A percentile compares a stretch with the other conserved stretches of the same genome.
Conservation (phyloP, 2,329 filamentous ascomycete genomes). For the Fusarium nanum region DNA sequence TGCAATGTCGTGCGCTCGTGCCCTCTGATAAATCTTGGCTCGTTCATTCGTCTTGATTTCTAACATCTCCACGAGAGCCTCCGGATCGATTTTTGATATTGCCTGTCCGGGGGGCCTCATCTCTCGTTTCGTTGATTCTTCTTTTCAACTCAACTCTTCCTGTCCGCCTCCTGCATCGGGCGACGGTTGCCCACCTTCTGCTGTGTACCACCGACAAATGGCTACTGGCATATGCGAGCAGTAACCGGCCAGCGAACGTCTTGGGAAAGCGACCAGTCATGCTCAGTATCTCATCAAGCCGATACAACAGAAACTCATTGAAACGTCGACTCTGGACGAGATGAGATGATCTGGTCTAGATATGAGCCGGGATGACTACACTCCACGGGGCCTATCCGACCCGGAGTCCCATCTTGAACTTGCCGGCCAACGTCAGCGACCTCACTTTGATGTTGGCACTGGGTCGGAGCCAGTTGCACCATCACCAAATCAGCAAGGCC, state of each 20-base stretch:
- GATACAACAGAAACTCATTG: slow-evolving; percentile 42
- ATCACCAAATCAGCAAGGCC: slow-evolving; percentile 60
- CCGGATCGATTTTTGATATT: slow-evolving; percentile 43
- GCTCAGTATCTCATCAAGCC: slow-evolving; percentile 41
- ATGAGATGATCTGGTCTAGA: slow-evolving; percentile 49
- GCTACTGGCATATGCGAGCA: slow-evolving; percentile 41
- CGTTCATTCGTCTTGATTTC: slow-evolving; percentile 46
- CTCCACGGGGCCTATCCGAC: slow-evolving; percentile 49
- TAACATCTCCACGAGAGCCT: slow-evolving; percentile 45
- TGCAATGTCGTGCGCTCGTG: slow-evolving; percentile 49
- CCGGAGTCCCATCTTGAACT: slow-evolving; percentile 49
- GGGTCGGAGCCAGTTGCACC: slow-evolving; percentile 62
- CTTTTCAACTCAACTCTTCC: slow-evolving; percentile 32
- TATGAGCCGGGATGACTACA: slow-evolving; percentile 49
- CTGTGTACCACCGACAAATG: slow-evolving; percentile 41
- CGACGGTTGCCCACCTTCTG: slow-evolving; percentile 41
- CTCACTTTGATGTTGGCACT: slow-evolving; percentile 64
- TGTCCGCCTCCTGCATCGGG: slow-evolving; percentile 33
- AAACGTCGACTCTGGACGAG: slow-evolving; percentile 44
- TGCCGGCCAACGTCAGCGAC: slow-evolving; percentile 54
- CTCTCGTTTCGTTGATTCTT: slow-evolving; percentile 35
- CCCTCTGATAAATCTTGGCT: slow-evolving; percentile 48
- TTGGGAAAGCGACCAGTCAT: slow-evolving; percentile 41
- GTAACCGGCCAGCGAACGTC: slow-evolving; percentile 37
- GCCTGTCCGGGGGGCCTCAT: slow-evolving; percentile 37